These are phyloP conservation scores for Fusarium virguliforme DNA, from an alignment of 2,329 filamentous ascomycete species.

Conservation along the genomic window DNA sequence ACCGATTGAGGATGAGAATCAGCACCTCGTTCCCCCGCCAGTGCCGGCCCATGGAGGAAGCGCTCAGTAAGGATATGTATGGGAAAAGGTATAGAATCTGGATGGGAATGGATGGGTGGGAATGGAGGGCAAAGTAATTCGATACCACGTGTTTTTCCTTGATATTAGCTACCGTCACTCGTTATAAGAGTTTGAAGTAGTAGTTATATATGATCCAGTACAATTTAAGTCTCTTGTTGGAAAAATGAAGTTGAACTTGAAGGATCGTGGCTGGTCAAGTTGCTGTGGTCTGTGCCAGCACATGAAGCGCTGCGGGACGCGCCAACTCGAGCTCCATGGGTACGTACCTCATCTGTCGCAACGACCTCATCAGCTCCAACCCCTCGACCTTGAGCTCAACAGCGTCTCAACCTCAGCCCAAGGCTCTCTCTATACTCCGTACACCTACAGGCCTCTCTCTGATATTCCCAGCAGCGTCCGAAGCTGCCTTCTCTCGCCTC, in stretches of 20 bases:
- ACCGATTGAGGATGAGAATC: constrained; percentile 23
- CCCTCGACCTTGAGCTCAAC: constrained; percentile 34
- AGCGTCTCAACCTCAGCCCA: constrained; percentile 8
- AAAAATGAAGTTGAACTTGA: background rate
- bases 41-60: constrained; percentile 20
- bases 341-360: constrained; percentile 37
- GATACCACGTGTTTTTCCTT: constrained; percentile 24
- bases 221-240: background rate
- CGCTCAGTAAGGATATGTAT: constrained; percentile 11
- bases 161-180: constrained; percentile 17
- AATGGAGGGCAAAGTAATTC: constrained; percentile 26
- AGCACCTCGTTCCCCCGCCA: constrained; percentile 34
- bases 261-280: constrained; percentile 13
- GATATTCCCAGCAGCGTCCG: background rate
- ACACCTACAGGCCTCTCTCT: background rate
- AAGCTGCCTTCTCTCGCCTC: background rate
- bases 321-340: background rate
- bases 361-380: constrained; percentile 28
- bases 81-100: background rate
- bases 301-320: constrained; percentile 8
- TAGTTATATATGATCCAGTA: background rate
- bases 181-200: background rate
- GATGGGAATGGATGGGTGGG: too few species aligned
- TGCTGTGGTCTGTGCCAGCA: constrained; percentile 19
- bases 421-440: background rate